Evolutionary conservation across 225 moss, liverwort and hornwort genomes (phyloP), one percentile per base, ranked within the genome.

Genomic region (Lunularia cruciata): DNA sequence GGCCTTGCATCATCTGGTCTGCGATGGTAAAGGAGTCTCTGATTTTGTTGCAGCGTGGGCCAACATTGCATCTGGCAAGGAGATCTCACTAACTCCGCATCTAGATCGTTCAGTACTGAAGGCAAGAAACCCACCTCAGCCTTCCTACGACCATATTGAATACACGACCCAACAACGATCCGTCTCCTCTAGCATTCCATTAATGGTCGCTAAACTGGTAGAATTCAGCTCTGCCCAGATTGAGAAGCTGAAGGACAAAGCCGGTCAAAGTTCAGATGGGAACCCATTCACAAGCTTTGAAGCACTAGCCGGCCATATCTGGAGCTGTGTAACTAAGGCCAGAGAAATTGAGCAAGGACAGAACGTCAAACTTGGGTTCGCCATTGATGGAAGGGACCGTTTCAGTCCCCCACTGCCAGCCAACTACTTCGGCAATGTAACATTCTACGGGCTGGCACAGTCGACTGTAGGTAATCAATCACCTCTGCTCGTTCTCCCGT

Each of bases 381-480:
- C 91, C 0, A 86, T 89, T 27, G 83, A 89, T 32, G 89, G 89
- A 13, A 70, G 89, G 36, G 79, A 67, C 54, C 85, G 85, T 0
- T 85, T 91, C 69, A 22, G 39, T 39, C 87, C 85, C 11, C 89
- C 87, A 0, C 77, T 87, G 1, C 87, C 87, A 0, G 61, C 51
- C 19, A 74, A 64, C 32, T 91, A 89, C 61, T 86, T 89, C 30
- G 91, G 87, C 37, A 91, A 91, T 33, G 91, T 84, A 18, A 91
- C 84, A 23, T 87, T 89, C 73, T 88, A 68, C 2, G 91, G 65
- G 0, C 68, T 57, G n/a, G 70, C 78, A 33, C 54, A 69, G 30
- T 54, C 58, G 0, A 76, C 53, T 15, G 89, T 82, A 26, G 81
- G 79, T 16, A 76, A 77, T n/a, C n/a, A n/a, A n/a, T n/a, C n/a